These are phyloP conservation scores for Auricularia auricula-judae DNA, from an alignment of 768 basidiomycete genomes.

Conservation along the genomic window DNA sequence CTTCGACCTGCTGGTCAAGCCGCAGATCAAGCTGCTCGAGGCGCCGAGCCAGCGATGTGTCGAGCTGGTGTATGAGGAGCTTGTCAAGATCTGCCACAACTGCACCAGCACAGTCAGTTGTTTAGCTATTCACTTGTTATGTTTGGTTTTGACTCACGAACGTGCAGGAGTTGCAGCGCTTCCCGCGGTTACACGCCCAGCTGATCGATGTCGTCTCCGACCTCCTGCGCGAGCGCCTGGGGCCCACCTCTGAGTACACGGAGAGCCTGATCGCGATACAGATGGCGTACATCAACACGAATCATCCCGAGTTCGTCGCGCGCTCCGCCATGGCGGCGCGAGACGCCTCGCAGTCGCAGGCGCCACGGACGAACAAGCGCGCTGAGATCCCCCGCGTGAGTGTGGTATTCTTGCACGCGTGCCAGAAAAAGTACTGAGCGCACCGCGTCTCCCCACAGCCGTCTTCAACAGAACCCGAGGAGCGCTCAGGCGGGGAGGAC, in stretches of 20 bases:
- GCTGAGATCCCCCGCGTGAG: constrained; percentile 41
- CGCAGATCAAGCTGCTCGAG: constrained; percentile 94
- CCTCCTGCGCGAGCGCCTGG: constrained; percentile 84
- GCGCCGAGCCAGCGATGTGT: constrained; percentile 92
- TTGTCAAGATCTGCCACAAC: constrained; percentile 99
- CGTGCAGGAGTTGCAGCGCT: constrained; percentile 82
- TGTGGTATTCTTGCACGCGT: constrained; percentile 1
- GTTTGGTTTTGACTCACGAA: background rate
- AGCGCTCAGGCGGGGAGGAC: constrained; percentile 49
- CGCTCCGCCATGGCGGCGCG: constrained; percentile 53
- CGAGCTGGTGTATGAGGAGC: constrained; percentile 95
- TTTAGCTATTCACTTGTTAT: background rate
- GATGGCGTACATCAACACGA: constrained; percentile 98
- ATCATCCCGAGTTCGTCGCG: constrained; percentile 88
- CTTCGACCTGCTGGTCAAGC: constrained; percentile 93
- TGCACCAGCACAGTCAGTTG: constrained; percentile 77
- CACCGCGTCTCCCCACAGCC: constrained; percentile 32
- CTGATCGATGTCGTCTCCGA: constrained; percentile 96
- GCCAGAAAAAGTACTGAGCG: constrained; percentile 6
- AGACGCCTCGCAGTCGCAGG: constrained; percentile 15
- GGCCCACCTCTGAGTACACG: constrained; percentile 94
- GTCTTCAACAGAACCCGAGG: constrained; percentile 44
- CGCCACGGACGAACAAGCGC: constrained; percentile 31
- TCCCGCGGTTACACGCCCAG: constrained; percentile 87
- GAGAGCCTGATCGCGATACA: constrained; percentile 94